Evolutionary conservation across 2,329 filamentous ascomycete genomes (phyloP).

Genomic region (Byssoonygena ceratinophila): DNA sequence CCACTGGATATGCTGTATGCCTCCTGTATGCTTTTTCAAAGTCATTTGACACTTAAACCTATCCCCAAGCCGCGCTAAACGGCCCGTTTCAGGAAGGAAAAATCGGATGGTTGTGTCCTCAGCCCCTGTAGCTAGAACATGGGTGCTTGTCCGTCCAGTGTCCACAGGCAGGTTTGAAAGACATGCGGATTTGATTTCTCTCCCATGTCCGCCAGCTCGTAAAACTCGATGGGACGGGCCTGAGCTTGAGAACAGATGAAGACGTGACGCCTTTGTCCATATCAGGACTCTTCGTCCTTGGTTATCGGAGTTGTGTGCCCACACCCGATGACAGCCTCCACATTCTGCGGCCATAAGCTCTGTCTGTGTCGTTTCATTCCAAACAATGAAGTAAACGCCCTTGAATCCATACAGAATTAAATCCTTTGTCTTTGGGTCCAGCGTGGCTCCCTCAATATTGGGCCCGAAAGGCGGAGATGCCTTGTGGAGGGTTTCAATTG

Average conservation of each 20-base stretch:
- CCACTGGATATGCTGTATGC: conserved; percentile 74
- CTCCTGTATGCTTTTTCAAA: conserved; percentile 67
- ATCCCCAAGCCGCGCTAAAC: conserved; percentile 18
- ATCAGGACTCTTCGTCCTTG: conserved; percentile 48
- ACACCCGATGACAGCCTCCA: conserved; percentile 72
- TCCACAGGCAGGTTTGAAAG: conserved; percentile 26
- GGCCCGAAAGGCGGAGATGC: conserved; percentile 60
- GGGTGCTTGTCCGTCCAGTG: conserved; percentile 12
- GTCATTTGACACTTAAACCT: conserved; percentile 48
- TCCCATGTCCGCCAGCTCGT: conserved; percentile 65
- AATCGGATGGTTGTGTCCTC: conserved; percentile 69
- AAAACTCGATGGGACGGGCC: conserved; percentile 41
- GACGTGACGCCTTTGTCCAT: conserved; percentile 59
- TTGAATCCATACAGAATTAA: conserved; percentile 72
- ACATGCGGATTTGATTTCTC: conserved; percentile 65
- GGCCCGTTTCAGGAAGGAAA: conserved; percentile 31
- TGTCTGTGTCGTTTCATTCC: conserved; percentile 61
- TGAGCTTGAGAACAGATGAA: conserved; percentile 38
- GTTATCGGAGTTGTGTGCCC: conserved; percentile 43
- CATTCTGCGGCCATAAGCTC: conserved; percentile 66
- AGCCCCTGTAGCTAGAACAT: conserved; percentile 54
- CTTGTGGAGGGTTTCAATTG: conserved; percentile 52
- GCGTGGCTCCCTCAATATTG: conserved; percentile 62
- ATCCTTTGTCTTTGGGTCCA: conserved; percentile 42
- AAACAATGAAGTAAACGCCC: conserved; percentile 67